These are phyloP conservation scores for Lactarius hengduanensis DNA, from an alignment of 768 basidiomycete species.

Conservation along the genomic window DNA sequence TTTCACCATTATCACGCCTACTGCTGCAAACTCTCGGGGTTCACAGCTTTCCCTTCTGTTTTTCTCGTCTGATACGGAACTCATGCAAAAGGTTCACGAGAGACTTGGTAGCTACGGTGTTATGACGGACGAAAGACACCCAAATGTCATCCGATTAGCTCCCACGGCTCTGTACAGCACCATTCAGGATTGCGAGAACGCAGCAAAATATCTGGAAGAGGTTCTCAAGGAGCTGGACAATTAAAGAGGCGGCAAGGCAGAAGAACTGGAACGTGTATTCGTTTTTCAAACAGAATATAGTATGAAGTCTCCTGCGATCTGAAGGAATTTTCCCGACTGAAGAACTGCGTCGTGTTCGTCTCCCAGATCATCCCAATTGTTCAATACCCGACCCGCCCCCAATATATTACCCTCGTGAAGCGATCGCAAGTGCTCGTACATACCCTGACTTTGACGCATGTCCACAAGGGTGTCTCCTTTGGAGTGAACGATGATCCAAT, in stretches of 20 bases:
- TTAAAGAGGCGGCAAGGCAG: neutral
- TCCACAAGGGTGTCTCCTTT: conserved; percentile 69
- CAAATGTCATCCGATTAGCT: conserved; percentile 88
- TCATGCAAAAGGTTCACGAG: conserved; percentile 71
- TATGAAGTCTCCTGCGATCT: conserved; percentile 47
- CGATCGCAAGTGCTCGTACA: conserved; percentile 52
- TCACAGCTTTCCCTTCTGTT: conserved; percentile 88
- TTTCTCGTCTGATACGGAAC: conserved; percentile 53
- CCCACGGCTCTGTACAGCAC: conserved; percentile 89
- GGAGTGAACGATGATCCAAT: conserved; percentile 78
- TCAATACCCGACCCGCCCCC: conserved; percentile 32
- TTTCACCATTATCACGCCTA: conserved; percentile 94
- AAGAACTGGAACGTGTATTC: neutral
- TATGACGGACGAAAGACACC: conserved; percentile 87
- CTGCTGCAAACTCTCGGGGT: conserved; percentile 63
- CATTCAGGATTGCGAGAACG: conserved; percentile 70
- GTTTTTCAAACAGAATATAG: conserved; percentile 7
- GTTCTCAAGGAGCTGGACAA: conserved; percentile 43
- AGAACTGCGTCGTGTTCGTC: conserved; percentile 59
- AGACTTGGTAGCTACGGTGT: conserved; percentile 68
- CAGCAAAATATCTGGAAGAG: conserved; percentile 62
- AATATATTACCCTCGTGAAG: conserved; percentile 36
- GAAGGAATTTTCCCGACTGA: conserved; percentile 42
- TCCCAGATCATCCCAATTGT: conserved; percentile 42
- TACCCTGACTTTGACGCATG: conserved; percentile 54